Base-by-base conservation (phyloP, 805 yeast species). In the Torulaspora delbrueckii region DNA sequence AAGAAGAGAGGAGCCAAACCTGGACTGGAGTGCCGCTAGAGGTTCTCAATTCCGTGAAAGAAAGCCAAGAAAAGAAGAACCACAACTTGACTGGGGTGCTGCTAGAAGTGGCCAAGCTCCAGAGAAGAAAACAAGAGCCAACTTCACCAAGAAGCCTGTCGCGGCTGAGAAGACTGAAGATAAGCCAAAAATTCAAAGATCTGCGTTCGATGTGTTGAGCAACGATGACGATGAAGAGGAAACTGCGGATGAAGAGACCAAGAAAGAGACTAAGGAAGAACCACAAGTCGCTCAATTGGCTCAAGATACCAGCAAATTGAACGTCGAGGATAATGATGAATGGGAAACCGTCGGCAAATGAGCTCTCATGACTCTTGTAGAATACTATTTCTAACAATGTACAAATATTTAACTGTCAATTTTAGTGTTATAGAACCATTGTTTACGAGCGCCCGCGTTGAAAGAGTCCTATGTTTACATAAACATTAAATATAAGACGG, bases 191-290 rank as follows among this genome's bases (percentile, higher is more conserved):
- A 59, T 59, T 43, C 73, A 66, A 60, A 72, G 69, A 56, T 75
- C 81, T 30, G 65, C 74, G 2, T 79, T 71, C 57, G 67, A 73
- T 40, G 79, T 79, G 19, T 66, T 79, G 59, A 69, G 75, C 42
- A 62, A 59, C 43, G 81, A 78, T 26, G 79, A 74, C 2, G 79
- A 73, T 1, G 76, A 72, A 5, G 71, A 68, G 5, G 22, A 19
- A 3, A 4, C 22, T 19, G 22, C 22, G 16, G 65, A 60, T 37
- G 66, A 52, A 26, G 47, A 52, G 38, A 47, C 45, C 14, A 43
- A 45, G 30, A 31, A 52, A 35, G 58, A 47, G 23, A 52, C 51
- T n/a, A 47, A 52, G 35, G 36, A 41, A 18, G 45, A 46, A 9
- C 37, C 45, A 14, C 46, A 48, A 2, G 63, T 55, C 22, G 54